Conservation (phyloP, 371 early-diverging fungal species). For the Mucor lusitanicus region DNA sequence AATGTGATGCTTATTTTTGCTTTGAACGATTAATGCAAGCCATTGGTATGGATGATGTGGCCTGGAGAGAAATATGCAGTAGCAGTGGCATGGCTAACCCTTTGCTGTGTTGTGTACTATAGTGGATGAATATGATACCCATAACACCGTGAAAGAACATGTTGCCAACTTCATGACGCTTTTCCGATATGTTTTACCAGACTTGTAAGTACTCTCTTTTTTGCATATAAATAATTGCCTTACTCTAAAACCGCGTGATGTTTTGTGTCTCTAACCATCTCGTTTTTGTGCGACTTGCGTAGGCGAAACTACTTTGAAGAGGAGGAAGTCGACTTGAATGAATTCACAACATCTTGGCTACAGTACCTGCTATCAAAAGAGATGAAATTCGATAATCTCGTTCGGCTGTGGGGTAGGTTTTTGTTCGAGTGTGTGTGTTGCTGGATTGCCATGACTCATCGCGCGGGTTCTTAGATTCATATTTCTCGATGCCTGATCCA, state of each 20-base stretch:
- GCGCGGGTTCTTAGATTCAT: conserved; percentile 50
- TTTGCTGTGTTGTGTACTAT: background rate
- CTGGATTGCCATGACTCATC: background rate
- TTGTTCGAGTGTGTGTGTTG: background rate
- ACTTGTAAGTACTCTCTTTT: conserved; percentile 44
- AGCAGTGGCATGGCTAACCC: background rate
- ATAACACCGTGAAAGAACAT: conserved; percentile 50
- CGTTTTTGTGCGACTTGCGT: background rate
- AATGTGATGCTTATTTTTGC: conserved; percentile 77
- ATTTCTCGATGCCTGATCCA: conserved; percentile 68
- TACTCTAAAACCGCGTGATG: conserved; percentile 5
- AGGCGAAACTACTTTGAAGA: conserved; percentile 85
- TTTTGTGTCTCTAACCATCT: background rate
- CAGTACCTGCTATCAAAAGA: conserved; percentile 74
- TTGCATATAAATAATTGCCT: background rate
- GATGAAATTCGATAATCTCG: conserved; percentile 69
- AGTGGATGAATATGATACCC: conserved; percentile 56
- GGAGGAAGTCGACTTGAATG: conserved; percentile 84
- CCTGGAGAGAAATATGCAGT: background rate
- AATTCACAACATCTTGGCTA: conserved; percentile 84
- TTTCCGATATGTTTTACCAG: conserved; percentile 71
- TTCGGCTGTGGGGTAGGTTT: conserved; percentile 71
- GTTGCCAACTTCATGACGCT: conserved; percentile 74
- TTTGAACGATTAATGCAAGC: conserved; percentile 68
- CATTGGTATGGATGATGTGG: conserved; percentile 56